Evolutionary conservation across 2,329 filamentous ascomycete genomes (phyloP).

Genomic region (Coleophoma eucalyptorum): DNA sequence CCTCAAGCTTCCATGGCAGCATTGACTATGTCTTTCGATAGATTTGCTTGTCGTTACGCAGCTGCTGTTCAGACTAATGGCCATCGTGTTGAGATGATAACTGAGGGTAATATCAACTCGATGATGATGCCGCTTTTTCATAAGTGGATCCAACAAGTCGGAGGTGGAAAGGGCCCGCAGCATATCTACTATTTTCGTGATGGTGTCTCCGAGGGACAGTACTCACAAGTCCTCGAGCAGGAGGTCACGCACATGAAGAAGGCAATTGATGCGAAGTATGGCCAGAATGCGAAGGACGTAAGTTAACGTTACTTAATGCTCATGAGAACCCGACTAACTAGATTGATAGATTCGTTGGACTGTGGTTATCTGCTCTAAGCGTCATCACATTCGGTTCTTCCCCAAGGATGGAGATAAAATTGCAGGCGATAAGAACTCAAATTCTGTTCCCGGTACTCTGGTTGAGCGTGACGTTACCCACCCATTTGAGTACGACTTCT

Average conservation of each 20-base stretch:
- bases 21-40: constrained; percentile 78
- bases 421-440: constrained; percentile 69
- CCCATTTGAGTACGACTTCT: constrained; percentile 88
- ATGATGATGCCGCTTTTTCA: constrained; percentile 63
- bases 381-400: constrained; percentile 93
- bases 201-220: constrained; percentile 86
- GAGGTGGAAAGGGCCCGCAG: constrained; percentile 51
- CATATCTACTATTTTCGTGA: constrained; percentile 92
- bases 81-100: constrained; percentile 75
- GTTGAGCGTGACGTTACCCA: constrained; percentile 89
- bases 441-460: constrained; percentile 80
- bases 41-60: constrained; percentile 68
- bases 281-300: constrained; percentile 20
- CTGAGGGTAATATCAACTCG: constrained; percentile 56
- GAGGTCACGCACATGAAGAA: constrained; percentile 72
- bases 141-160: constrained; percentile 58
- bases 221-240: constrained; percentile 70
- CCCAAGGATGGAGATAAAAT: constrained; percentile 50
- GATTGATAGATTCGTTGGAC: constrained; percentile 58
- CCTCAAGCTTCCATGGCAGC: constrained; percentile 75
- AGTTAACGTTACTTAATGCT: background rate
- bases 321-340: too few species aligned
- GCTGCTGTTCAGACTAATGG: constrained; percentile 83
- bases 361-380: constrained; percentile 86
- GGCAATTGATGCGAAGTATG: constrained; percentile 40